Base-by-base conservation (phyloP, 345 rosid genomes). In the Eutrema yunnanense region DNA sequence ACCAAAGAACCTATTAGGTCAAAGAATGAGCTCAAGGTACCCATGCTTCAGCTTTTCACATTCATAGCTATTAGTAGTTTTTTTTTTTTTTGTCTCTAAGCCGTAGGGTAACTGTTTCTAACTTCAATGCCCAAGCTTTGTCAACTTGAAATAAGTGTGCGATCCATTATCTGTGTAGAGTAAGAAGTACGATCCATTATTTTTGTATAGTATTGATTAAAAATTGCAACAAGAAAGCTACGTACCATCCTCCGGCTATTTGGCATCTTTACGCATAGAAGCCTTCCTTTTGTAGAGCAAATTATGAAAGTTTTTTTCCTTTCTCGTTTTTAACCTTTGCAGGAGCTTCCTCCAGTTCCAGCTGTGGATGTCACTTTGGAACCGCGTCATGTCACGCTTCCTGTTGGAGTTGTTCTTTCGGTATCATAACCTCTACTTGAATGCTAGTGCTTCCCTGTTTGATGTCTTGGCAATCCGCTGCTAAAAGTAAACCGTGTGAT, bases 311-410 rank as follows among this genome's bases (percentile, higher is more conserved):
- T 2, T 26, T 16, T 29, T 22, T 10, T 2, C n/a, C 11, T 29
- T 22, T 10, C 22, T 11, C 26, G 38, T 32, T 12, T 59, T 44
- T 47, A 63, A 60, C 42, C 63, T 52, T 50, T 73, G 76, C 80
- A 92, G 98, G 82, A 51, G 48, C 96, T 95, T 37, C 97, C 99
- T 54, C 90, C 80, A 58, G 99, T 95, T 69, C 96, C 91, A 53
- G 77, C 84, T 48, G 88, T 95, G 48, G 77, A 85, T 50, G 87
- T 76, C 73, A 38, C 75, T 58, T 79, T 95, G 69, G 80, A 82
- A 74, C 89, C 87, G 0, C 81, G 88, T 78, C 99, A 95, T 78
- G 76, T 73, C 53, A 79, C 82, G 82, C 75, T 74, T 30, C 94
- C 98, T n/a, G 91, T 92, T 67, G 99, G 99, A 73, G 84, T 66